Evolutionary conservation across 2,329 filamentous ascomycete species (phyloP).

Genomic region (Hymenoscyphus fructigenus): DNA sequence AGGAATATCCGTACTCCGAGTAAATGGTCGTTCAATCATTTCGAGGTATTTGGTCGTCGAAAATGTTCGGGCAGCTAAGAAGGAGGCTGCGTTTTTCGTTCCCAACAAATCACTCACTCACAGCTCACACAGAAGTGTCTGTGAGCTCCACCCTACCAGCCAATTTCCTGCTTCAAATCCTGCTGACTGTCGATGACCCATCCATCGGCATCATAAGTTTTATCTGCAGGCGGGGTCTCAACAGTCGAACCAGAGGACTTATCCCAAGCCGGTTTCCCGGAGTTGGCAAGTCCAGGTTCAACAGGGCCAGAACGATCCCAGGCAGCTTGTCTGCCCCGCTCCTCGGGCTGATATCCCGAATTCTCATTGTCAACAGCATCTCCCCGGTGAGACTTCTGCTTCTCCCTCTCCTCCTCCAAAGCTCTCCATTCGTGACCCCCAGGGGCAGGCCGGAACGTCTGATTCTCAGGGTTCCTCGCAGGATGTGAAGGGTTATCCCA

Average conservation of each 20-base stretch:
- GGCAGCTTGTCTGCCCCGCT: not conserved
- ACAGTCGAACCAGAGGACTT: not conserved
- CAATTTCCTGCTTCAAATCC: not conserved
- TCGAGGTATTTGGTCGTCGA: not conserved
- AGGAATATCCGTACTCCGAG: too few relatives aligned
- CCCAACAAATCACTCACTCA: not conserved
- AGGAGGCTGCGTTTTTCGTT: not conserved
- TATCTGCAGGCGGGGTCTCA: not conserved
- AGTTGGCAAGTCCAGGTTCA: not conserved
- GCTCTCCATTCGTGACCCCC: not conserved
- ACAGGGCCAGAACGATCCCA: not conserved
- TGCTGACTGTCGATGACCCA: not conserved
- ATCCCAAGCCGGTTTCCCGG: not conserved
- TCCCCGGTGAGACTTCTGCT: not conserved
- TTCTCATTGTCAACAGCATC: too few relatives aligned
- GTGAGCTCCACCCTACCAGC: not conserved
- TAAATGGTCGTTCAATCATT: not conserved
- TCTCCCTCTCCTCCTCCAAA: not conserved
- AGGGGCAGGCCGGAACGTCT: not conserved
- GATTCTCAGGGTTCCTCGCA: not conserved
- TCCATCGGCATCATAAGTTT: not conserved
- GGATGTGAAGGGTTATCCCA: slow-evolving; percentile 2
- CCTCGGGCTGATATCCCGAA: not conserved
- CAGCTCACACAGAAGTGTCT: not conserved
- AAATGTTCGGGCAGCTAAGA: slow-evolving; percentile 1